A percentile compares a stretch with the other conserved stretches of the same genome.
Evolutionary conservation across 768 basidiomycete genomes (phyloP).

Genomic region (Hydnomerulius pinastri): DNA sequence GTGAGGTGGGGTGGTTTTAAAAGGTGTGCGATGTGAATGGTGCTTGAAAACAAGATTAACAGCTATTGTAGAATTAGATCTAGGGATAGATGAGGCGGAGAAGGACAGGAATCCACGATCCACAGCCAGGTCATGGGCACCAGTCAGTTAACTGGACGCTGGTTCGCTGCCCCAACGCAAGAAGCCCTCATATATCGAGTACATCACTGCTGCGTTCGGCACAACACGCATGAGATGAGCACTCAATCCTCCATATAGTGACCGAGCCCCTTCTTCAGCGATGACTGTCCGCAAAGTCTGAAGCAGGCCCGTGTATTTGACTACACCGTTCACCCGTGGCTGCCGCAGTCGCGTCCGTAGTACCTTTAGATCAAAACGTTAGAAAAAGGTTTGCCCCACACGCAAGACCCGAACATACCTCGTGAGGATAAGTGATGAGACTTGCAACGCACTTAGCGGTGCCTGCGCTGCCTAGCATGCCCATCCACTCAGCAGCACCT

Average conservation of each 20-base stretch:
- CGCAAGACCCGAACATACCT: slow-evolving; percentile 53
- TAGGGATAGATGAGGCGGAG: slow-evolving; percentile 2
- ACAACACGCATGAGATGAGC: slow-evolving; percentile 97
- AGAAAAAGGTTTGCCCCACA: slow-evolving; percentile 1
- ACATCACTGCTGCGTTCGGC: slow-evolving; percentile 98
- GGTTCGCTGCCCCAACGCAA: slow-evolving; percentile 53
- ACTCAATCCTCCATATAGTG: slow-evolving; percentile 88
- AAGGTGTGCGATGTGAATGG: not conserved
- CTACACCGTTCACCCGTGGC: slow-evolving; percentile 71
- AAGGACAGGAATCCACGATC: not conserved
- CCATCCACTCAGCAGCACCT: slow-evolving; percentile 65
- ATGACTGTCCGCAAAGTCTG: slow-evolving; percentile 87
- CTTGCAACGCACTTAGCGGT: slow-evolving; percentile 93
- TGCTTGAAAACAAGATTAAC: no score
- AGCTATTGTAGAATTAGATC: slow-evolving; percentile 13
- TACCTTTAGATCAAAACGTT: slow-evolving; percentile 50
- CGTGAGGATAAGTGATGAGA: slow-evolving; percentile 96
- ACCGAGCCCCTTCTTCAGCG: slow-evolving; percentile 84
- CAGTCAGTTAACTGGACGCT: not conserved
- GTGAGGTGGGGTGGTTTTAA: slow-evolving; percentile 9
- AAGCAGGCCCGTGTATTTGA: slow-evolving; percentile 83
- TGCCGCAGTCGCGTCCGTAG: slow-evolving; percentile 91
- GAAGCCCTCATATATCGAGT: slow-evolving; percentile 87
- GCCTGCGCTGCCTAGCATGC: slow-evolving; percentile 89
- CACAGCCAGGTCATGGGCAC: no score